Evolutionary conservation across 257 asterid genomes (phyloP).

Genomic region (Solanum virginianum): DNA sequence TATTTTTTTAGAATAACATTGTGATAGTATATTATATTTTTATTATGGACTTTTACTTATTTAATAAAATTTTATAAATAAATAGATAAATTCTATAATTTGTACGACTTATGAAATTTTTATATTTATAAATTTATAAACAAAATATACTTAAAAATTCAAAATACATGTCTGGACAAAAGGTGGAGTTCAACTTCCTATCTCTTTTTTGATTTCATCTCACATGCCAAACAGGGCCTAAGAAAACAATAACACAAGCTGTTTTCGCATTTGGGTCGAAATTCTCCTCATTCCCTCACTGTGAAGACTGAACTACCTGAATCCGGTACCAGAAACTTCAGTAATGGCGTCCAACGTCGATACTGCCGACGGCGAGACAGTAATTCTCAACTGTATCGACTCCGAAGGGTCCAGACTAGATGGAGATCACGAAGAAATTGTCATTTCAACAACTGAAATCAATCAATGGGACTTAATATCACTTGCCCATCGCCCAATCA

Average conservation of each 20-base stretch:
- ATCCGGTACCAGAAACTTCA: not conserved
- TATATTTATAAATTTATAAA: too few relatives aligned
- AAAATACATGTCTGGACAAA: too few relatives aligned
- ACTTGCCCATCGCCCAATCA: conserved; percentile 22
- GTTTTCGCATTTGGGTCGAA: not conserved
- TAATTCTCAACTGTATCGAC: conserved; percentile 39
- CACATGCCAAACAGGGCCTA: too few relatives aligned
- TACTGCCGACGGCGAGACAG: conserved; percentile 9
- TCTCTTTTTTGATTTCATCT: too few relatives aligned
- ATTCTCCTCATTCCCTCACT: not conserved
- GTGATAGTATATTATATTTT: too few relatives aligned
- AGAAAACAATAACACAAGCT: not conserved
- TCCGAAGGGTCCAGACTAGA: not conserved
- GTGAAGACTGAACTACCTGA: not conserved
- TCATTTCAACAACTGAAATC: conserved; percentile 46
- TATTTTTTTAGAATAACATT: too few relatives aligned
- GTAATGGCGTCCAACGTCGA: conserved; percentile 25
- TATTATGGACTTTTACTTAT: too few relatives aligned
- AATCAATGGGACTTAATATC: conserved; percentile 44
- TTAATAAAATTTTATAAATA: too few relatives aligned
- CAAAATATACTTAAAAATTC: too few relatives aligned
- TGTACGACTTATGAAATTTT: too few relatives aligned
- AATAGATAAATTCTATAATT: too few relatives aligned
- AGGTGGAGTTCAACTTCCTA: too few relatives aligned
- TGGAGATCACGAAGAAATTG: conserved; percentile 13